Evolutionary conservation across 108 stramenopile species (phyloP), one percentile per base, ranked within the genome.

Genomic region (Mediolabrus comicus): DNA sequence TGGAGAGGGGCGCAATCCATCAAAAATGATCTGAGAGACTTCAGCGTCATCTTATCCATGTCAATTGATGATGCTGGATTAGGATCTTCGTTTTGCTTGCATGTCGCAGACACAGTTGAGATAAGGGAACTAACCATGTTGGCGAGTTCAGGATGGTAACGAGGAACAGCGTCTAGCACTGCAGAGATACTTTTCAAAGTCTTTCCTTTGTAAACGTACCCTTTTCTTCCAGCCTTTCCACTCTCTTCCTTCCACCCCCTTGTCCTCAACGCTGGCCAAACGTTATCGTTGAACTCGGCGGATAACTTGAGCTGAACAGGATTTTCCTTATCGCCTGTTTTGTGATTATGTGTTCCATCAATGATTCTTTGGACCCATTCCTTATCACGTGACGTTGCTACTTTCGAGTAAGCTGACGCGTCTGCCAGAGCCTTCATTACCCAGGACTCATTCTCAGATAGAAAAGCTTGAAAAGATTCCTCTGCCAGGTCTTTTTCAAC

Each of bases 211-310:
- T 79, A 71, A 9, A 43, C 52, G 35, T 62, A 79, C 22, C 22
- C 35, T 51, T 62, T 62, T 59, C 19, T 13, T 11, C 39, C 62
- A 19, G n/a, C 2, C 19, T 69, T 74, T 14, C 75, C 77, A 13
- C 59, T 56, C 26, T 66, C 70, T 10, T 73, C 74, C 61, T 84
- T 91, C 92, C 92, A 94, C 16, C 88, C 88, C 6, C 92, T 76
- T 16, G 64, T 79, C 34, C 84, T 82, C 8, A 94, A 60, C 4
- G 86, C 76, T 30, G 81, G 81, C 89, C 89, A 89, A n/a, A 93
- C 27, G 34, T 62, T 75, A 13, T 69, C 61, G 10, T 67, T 63
- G 72, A 83, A 90, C 38, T 25, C 54, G 27, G 54, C 54, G 16
- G 25, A 32, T 9, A 79, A 53, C 60, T 49, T 33, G 10, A 41